Evolutionary conservation across 106 monocot species (phyloP).

Genomic region (Dioscorea alata): DNA sequence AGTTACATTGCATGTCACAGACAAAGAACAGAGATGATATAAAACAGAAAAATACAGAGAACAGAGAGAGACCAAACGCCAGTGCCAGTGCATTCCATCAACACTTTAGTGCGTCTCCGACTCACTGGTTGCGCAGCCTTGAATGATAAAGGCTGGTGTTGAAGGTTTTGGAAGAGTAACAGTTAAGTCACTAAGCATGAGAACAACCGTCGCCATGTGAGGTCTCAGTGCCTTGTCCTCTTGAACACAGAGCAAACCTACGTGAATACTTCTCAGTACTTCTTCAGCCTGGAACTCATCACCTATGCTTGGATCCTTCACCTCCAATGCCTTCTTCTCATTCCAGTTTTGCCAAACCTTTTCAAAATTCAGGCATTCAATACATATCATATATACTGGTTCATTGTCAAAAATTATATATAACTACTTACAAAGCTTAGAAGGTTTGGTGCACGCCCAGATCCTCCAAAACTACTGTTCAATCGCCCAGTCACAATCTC

Average conservation of each 20-base stretch:
- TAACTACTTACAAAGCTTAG: not conserved
- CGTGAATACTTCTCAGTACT: not conserved
- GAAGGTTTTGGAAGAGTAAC: slow-evolving; percentile 8
- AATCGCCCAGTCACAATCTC: slow-evolving; percentile 21
- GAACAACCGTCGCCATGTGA: slow-evolving; percentile 4
- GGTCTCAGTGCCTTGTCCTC: slow-evolving; percentile 15
- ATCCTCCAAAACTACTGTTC: slow-evolving; percentile 1
- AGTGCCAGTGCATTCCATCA: too few relatives aligned
- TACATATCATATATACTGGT: too few relatives aligned
- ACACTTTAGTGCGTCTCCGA: too few relatives aligned
- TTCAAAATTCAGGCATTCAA: not conserved
- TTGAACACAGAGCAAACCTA: slow-evolving; percentile 25
- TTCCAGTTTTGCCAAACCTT: not conserved
- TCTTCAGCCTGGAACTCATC: not conserved
- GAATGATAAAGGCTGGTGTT: not conserved
- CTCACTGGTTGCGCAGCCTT: not conserved
- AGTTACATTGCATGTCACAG: too few relatives aligned
- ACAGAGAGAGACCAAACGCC: too few relatives aligned
- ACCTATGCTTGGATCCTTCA: not conserved
- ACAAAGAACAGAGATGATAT: too few relatives aligned
- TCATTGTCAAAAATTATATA: too few relatives aligned
- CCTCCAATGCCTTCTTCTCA: not conserved
- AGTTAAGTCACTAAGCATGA: slow-evolving; percentile 14
- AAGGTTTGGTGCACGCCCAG: not conserved
- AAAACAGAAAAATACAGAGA: too few relatives aligned